Base-by-base conservation (phyloP, 257 asterid species). In the Salvia rosmarinus region DNA sequence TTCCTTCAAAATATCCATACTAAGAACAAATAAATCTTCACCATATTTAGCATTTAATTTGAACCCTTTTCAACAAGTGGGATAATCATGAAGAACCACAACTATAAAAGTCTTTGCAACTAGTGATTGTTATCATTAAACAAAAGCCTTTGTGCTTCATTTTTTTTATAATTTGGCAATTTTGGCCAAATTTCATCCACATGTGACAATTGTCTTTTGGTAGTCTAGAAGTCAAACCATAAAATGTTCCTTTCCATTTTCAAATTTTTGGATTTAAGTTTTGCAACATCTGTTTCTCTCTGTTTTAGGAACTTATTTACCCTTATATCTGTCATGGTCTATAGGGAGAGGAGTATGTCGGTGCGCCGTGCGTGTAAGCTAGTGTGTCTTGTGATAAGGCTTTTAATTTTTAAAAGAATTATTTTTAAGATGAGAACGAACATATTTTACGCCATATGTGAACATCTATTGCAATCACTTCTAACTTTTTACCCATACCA, bases 161-260 rank as follows among this genome's bases (percentile, higher is more conserved):
- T 11, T 23, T 55, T n/a, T 23, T 3, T 0, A 16, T n/a, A n/a
- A 14, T 70, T 23, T 46, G 75, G 39, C 12, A 58, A 13, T 43
- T 58, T 57, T 43, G 74, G 74, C 55, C 14, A 44, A n/a, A 56
- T 32, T 32, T 47, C 57, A 49, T 69, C 65, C 75, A 28, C 71
- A 69, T 19, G 58, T 51, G 52, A 52, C 32, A 71, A 30, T 14
- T 40, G 76, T 23, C 76, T 55, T 69, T 76, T 76, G 47, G 62
- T 28, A 8, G 35, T 52, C 17, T 42, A 62, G 12, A 55, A 64
- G 13, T 73, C 76, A 70, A 62, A 30, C 7, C 23, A 9, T 12
- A 30, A 23, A 55, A 9, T 35, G 13, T 5, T 23, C 14, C 28
- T 14, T 32, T 5, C 8, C 8, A 13, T 14, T 34, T 6, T n/a